Conservation (phyloP, 345 rosid genomes). For the Sisymbrium irio region DNA sequence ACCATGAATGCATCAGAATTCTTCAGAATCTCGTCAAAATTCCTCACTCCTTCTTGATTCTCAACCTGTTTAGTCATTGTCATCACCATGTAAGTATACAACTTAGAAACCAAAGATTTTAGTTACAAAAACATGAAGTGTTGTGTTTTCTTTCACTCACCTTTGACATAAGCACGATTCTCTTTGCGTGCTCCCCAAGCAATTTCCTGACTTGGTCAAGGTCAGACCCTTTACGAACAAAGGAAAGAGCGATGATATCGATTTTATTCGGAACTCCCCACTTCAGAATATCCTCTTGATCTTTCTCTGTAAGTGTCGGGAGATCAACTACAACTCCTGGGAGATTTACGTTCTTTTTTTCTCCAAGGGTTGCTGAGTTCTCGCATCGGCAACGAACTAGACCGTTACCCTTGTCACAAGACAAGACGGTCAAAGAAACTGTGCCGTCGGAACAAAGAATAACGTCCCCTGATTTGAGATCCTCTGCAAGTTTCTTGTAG, state of each 20-base stretch:
- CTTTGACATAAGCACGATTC: constrained; percentile 40
- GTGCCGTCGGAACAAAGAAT: constrained; percentile 62
- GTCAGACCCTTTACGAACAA: constrained; percentile 63
- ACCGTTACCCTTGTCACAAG: constrained; percentile 43
- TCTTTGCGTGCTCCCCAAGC: constrained; percentile 44
- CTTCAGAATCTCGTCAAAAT: constrained; percentile 55
- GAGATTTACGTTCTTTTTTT: constrained; percentile 63
- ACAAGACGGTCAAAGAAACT: constrained; percentile 48
- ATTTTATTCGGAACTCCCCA: constrained; percentile 64
- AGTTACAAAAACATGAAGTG: neutral
- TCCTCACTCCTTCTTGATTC: constrained; percentile 70
- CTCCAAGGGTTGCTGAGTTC: constrained; percentile 56
- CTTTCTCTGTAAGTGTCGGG: constrained; percentile 59
- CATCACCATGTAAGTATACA: neutral
- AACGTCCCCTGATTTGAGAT: constrained; percentile 44
- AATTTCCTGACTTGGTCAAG: constrained; percentile 47
- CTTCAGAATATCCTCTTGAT: constrained; percentile 49
- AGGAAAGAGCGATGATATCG: constrained; percentile 60
- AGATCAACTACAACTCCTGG: constrained; percentile 66
- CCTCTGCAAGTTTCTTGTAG: constrained; percentile 54
- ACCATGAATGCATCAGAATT: constrained; percentile 80
- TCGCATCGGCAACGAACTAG: constrained; percentile 51
- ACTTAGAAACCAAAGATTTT: neutral
- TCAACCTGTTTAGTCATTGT: constrained; percentile 45
- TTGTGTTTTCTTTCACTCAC: neutral